Percentiles rank a stretch among this genome's conserved stretches.
phyloP scores from a whole-genome alignment of 2,329 filamentous ascomycete species.

The Calonectria pauciramosa region DNA sequence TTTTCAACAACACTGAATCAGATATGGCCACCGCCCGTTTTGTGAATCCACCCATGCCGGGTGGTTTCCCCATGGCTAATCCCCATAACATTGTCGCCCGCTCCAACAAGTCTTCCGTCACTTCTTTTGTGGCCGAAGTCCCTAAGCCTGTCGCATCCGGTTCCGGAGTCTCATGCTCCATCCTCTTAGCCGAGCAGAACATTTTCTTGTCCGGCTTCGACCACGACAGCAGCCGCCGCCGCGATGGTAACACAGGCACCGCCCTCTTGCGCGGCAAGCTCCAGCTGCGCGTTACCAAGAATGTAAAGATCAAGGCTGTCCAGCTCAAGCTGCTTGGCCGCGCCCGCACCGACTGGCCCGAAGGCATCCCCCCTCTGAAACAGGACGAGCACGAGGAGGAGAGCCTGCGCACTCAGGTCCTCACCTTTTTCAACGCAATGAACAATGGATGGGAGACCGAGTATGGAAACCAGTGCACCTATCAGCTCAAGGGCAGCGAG shows the following conservation, averaged over 20 bases:
- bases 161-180: conserved; percentile 80
- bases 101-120: conserved; percentile 64
- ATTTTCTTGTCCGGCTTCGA: conserved; percentile 86
- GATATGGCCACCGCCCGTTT: conserved; percentile 42
- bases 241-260: conserved; percentile 75
- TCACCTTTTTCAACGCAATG: conserved; percentile 91
- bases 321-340: conserved; percentile 88
- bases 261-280: conserved; percentile 89
- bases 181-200: conserved; percentile 83
- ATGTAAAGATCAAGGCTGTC: conserved; percentile 92
- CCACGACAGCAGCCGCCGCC: conserved; percentile 69
- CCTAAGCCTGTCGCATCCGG: conserved; percentile 84
- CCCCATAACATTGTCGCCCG: conserved; percentile 66
- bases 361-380: conserved; percentile 92
- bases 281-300: conserved; percentile 86
- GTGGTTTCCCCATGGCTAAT: conserved; percentile 49
- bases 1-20: conserved; percentile 35
- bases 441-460: conserved; percentile 72
- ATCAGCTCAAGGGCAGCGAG: conserved; percentile 56
- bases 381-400: conserved; percentile 87
- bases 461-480: conserved; percentile 75
- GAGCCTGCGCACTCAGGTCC: conserved; percentile 87
- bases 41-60: conserved; percentile 35
- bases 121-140: conserved; percentile 66
- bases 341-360: conserved; percentile 94